Percentiles rank a stretch among this genome's conserved stretches.
Conservation (phyloP, 306 rosid species). For the Castanea mollissima region DNA sequence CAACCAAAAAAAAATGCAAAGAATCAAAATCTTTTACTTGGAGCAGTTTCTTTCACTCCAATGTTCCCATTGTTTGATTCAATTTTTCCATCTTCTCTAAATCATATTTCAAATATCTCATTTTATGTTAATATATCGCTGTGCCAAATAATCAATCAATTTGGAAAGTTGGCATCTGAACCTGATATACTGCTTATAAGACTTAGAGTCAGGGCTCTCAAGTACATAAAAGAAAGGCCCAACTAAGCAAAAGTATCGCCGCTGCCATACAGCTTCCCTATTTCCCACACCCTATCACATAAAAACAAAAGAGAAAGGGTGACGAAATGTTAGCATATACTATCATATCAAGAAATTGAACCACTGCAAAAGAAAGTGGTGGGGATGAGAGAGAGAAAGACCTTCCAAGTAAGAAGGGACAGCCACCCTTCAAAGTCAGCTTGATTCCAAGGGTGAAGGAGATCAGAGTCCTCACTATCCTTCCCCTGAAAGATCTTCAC, state of each 20-base stretch:
- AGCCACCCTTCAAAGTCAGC: slow-evolving; percentile 97
- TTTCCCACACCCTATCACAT: slow-evolving; percentile 84
- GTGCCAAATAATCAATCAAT: slow-evolving; percentile 1
- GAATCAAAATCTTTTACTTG: not conserved
- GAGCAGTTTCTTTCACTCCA: not conserved
- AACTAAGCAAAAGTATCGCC: slow-evolving; percentile 76
- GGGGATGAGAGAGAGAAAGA: slow-evolving; percentile 28
- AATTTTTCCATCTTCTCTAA: not conserved
- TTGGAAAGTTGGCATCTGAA: slow-evolving; percentile 29
- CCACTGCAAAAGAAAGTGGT: not conserved
- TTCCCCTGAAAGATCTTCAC: slow-evolving; percentile 73
- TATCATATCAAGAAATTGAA: slow-evolving; percentile 1
- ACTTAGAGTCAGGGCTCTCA: slow-evolving; percentile 76
- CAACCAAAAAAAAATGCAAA: not conserved
- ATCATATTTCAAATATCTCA: not conserved
- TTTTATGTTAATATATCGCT: not conserved
- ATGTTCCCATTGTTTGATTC: not conserved
- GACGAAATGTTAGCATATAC: slow-evolving; percentile 4
- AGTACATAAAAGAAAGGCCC: slow-evolving; percentile 91
- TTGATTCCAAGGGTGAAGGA: slow-evolving; percentile 69
- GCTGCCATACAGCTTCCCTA: slow-evolving; percentile 95
- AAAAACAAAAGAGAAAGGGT: slow-evolving; percentile 8
- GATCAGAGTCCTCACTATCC: slow-evolving; percentile 59
- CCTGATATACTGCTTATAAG: slow-evolving; percentile 89
- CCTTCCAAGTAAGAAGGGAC: slow-evolving; percentile 84